Evolutionary conservation across 768 basidiomycete species (phyloP).

Genomic region (Cytidiella melzeri): DNA sequence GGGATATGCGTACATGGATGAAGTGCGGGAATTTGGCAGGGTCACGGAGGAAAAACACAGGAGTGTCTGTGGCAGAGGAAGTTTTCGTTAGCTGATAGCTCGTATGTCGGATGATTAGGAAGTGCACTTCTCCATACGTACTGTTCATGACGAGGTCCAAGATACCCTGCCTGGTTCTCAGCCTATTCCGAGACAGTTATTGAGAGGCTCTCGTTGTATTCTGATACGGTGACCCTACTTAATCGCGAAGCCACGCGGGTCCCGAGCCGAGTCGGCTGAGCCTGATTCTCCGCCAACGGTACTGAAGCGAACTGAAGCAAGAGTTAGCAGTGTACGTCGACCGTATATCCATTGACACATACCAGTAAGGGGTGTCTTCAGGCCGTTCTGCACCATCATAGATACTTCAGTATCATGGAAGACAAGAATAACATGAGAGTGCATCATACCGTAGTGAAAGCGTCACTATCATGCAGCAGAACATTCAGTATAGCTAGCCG

Average conservation of each 20-base stretch:
- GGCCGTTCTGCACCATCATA: slow-evolving; percentile 25
- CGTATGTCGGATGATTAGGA: not conserved
- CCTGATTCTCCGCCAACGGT: slow-evolving; percentile 52
- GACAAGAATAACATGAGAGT: not conserved
- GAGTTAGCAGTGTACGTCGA: no score
- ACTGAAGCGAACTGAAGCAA: slow-evolving; percentile 40
- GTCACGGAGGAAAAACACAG: slow-evolving; percentile 45
- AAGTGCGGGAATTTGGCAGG: slow-evolving; percentile 45
- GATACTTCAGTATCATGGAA: not conserved
- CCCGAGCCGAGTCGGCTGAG: slow-evolving; percentile 41
- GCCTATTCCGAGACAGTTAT: slow-evolving; percentile 16
- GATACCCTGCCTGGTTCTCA: slow-evolving; percentile 34
- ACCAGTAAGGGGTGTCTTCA: slow-evolving; percentile 29
- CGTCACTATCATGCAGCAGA: no score
- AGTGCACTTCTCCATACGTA: slow-evolving; percentile 3
- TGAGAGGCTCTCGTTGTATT: not conserved
- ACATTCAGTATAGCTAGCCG: no score
- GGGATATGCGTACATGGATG: slow-evolving; percentile 21
- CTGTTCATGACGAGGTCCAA: slow-evolving; percentile 31
- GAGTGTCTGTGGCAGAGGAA: slow-evolving; percentile 27
- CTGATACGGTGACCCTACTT: slow-evolving; percentile 27
- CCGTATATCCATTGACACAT: not conserved
- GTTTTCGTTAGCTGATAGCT: not conserved
- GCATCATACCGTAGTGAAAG: slow-evolving; percentile 24
- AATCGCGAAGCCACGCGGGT: slow-evolving; percentile 48